phyloP scores from a whole-genome alignment of 306 rosid species.

The Ormosia semicastrata region DNA sequence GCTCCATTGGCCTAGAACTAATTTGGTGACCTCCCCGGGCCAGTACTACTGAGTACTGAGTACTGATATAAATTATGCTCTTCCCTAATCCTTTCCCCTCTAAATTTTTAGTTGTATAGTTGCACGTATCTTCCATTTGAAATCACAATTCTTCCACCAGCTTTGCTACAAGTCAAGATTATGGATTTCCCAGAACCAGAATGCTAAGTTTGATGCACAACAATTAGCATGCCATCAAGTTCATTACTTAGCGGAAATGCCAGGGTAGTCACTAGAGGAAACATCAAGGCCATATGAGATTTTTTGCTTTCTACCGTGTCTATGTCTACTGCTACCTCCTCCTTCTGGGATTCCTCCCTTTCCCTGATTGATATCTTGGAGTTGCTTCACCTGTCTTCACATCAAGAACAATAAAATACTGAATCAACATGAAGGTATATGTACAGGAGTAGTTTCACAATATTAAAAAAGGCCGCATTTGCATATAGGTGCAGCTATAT shows the following conservation, averaged over 20 bases:
- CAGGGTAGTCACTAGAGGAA: slow-evolving; percentile 39
- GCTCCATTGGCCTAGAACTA: neutral
- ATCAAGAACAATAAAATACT: neutral
- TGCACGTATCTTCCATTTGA: neutral
- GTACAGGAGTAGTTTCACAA: neutral
- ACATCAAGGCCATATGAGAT: slow-evolving; percentile 46
- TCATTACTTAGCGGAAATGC: slow-evolving; percentile 43
- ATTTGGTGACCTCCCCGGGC: neutral
- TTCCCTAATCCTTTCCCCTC: neutral
- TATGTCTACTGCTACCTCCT: slow-evolving; percentile 41
- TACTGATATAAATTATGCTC: neutral
- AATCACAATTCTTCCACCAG: neutral
- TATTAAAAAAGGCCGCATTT: neutral
- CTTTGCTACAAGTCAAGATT: neutral
- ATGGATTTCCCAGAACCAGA: neutral
- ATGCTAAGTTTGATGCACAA: slow-evolving; percentile 3
- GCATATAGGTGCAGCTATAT: neutral
- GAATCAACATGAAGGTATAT: neutral
- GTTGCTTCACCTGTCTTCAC: slow-evolving; percentile 55
- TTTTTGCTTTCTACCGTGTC: slow-evolving; percentile 47
- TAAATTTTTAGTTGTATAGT: neutral
- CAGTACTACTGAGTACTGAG: neutral
- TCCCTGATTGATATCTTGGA: slow-evolving; percentile 39
- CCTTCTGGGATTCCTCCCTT: slow-evolving; percentile 44
- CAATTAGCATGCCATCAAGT: neutral